Evolutionary conservation across 805 yeast genomes (phyloP), one percentile per base, ranked within the genome.

Genomic region (Cyberlindnera suaveolens): DNA sequence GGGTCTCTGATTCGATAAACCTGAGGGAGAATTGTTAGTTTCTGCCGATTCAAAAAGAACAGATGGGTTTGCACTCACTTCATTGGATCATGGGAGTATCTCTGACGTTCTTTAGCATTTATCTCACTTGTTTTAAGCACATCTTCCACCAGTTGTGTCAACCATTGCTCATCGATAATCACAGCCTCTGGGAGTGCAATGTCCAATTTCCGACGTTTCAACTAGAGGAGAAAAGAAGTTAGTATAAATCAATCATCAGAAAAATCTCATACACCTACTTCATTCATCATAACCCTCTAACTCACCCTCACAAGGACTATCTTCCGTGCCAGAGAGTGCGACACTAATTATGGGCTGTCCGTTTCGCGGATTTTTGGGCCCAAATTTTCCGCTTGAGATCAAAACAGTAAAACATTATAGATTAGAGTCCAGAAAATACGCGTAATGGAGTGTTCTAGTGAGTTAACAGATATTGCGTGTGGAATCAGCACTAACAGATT

Each of bases 371-470:
- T 23, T 23, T 23, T 23, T 23, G 27, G 27, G 1, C 27, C 27
- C 27, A 23, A 23, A 23, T 23, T 23, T 23, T 23, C 27, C 27
- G 27, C 27, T 23, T 23, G 3, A 23, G 10, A 23, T 23, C 27
- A 23, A 23, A 23, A 23, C 27, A 23, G 8, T 9, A 9, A 23
- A 9, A 23, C 11, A 23, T 8, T 23, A 10, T 5, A 23, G 27
- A 23, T 23, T 9, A 23, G 13, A 19, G 8, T 3, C 13, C 27
- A 23, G 27, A 9, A 23, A 26, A 5, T 23, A 18, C 33, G 16
- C 34, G 5, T 11, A 31, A 58, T 58, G 63, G 57, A 53, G 53
- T 58, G 63, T 47, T 48, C 62, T 27, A 52, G 63, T 58, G 47
- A 48, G 63, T 57, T 3, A 6, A 3, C 13, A n/a, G 8, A 23